Conservation (phyloP, 495 filamentous ascomycete genomes). For the Aspergillus biplanus region DNA sequence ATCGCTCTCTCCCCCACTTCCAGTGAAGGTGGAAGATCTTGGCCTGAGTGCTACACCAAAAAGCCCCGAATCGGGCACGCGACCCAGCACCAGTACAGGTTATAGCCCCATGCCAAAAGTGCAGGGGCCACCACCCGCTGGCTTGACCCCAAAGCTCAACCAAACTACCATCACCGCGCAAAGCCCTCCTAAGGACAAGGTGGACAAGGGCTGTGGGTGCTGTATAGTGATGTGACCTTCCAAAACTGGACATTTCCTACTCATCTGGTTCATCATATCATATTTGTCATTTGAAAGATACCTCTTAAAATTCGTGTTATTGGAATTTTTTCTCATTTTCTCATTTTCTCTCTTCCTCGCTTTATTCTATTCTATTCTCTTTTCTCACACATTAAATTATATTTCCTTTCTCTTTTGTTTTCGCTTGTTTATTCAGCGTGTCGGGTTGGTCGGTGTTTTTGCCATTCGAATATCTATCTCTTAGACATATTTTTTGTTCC, state of each 20-base stretch:
- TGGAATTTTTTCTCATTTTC: constrained; percentile 10
- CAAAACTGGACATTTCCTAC: neutral
- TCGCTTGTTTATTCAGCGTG: constrained; percentile 38
- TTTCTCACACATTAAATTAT: no score
- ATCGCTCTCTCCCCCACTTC: constrained; percentile 3
- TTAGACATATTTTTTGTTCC: constrained; percentile 21
- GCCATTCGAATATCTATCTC: constrained; percentile 29
- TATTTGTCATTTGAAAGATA: constrained; percentile 18
- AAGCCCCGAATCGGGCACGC: constrained; percentile 38
- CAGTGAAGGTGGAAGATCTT: constrained; percentile 12
- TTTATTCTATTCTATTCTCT: no score
- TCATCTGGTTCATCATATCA: constrained; percentile 11
- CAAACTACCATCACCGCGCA: constrained; percentile 46
- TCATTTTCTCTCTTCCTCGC: neutral
- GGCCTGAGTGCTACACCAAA: constrained; percentile 27
- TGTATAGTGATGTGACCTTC: constrained; percentile 56
- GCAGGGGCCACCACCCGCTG: constrained; percentile 44
- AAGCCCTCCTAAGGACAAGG: constrained; percentile 35
- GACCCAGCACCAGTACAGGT: constrained; percentile 44
- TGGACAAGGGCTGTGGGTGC: constrained; percentile 53
- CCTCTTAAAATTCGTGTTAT: constrained; percentile 15
- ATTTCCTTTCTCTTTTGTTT: constrained; percentile 20
- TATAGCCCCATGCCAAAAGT: constrained; percentile 61
- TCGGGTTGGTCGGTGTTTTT: constrained; percentile 32
- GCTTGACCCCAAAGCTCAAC: constrained; percentile 39